Percentiles rank a stretch among this genome's conserved stretches.
Evolutionary conservation across 139 green algal genomes (phyloP).

Genomic region (Volvox africanus): DNA sequence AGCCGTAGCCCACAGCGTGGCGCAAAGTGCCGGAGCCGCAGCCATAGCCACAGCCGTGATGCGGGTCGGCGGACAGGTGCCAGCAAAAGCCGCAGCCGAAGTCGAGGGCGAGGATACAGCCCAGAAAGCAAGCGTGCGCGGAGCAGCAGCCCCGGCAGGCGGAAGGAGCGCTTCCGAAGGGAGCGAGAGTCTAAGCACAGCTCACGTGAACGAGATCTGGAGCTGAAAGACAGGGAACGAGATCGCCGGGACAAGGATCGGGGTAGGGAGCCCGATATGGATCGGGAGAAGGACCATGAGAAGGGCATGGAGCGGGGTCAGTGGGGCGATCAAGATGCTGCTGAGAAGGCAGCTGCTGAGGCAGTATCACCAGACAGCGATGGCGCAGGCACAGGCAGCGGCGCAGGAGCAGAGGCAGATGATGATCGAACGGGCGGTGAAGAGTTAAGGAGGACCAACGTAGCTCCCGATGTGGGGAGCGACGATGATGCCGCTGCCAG

Average conservation of each 20-base stretch:
- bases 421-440: not conserved
- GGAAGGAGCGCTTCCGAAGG: not conserved
- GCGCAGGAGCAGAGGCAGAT: not conserved
- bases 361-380: not conserved
- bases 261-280: not conserved
- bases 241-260: not conserved
- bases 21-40: not conserved
- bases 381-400: not conserved
- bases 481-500: not conserved
- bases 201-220: not conserved
- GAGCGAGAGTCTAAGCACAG: not conserved
- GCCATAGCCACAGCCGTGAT: slow-evolving; percentile 16
- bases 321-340: not conserved
- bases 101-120: not conserved
- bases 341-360: not conserved
- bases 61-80: not conserved
- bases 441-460: not conserved
- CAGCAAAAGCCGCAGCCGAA: not conserved
- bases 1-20: slow-evolving; percentile 11
- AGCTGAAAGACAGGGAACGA: not conserved
- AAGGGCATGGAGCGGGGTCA: not conserved
- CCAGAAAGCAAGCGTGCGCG: slow-evolving; percentile 7
- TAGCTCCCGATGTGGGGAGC: not conserved
- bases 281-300: not conserved
- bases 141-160: not conserved